Base-by-base conservation (phyloP, 2,329 filamentous ascomycete species). In the Penicillium rolfsii region DNA sequence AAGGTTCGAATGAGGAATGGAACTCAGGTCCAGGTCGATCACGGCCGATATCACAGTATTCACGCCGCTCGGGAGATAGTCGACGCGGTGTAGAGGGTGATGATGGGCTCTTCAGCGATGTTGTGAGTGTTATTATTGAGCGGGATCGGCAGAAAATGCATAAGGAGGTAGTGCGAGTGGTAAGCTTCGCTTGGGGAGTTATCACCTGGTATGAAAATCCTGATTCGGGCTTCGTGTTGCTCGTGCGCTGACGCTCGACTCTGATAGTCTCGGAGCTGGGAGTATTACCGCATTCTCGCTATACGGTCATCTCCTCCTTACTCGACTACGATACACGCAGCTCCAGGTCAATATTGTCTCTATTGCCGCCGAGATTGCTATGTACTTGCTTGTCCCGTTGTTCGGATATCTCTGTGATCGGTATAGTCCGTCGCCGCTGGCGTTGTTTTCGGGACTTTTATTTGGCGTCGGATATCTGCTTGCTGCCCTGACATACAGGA, bases 361-460 rank as follows among this genome's bases (percentile, higher is more conserved):
- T 63, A 96, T 96, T 68, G 89, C 90, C 16, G 92, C 92, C 58
- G 94, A 93, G 74, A 81, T 98, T 41, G 89, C 91, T 40, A 88
- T 96, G 80, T 99, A 99, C 79, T 84, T 97, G 5, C 91, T 91
- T n/a, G 93, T 98, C 2, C 91, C 94, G 2, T 70, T 95, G 43
- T 89, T 96, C 70, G 95, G 95, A 40, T 96, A 94, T 76, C 81
- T 96, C 54, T 98, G 94, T 81, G 95, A 99, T 77, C 89, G 94
- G 52, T 86, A 90, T 65, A 92, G 92, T 0, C 91, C 94, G 0
- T 87, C 89, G 2, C 87, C 90, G 11, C 84, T 97, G 8, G 90
- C 91, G 0, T 77, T 95, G 2, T 75, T 91, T 2, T 87, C 93
- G 0, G 89, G 87, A 0, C 61, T 87, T 11, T 79, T 96, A 16